Base-by-base conservation (phyloP, 225 moss, liverwort and hornwort genomes). In the Antitrichia curtipendula region DNA sequence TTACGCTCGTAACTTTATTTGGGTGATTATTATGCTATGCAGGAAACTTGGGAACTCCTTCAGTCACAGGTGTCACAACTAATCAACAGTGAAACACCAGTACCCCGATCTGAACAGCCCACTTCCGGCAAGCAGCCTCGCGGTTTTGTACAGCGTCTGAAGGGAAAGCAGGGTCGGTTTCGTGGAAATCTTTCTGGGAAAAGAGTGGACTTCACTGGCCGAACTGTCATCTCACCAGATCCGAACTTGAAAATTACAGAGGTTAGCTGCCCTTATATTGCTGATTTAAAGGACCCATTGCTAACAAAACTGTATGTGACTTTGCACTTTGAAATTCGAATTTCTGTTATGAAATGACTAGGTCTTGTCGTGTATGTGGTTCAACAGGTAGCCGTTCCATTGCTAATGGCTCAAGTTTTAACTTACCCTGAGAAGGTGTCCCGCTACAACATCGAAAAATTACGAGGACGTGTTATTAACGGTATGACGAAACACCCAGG, bases 211-310 rank as follows among this genome's bases (percentile, higher is more conserved):
- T 99, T 97, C 84, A 99, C 97, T 88, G 98, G 98, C 61, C 93
- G 98, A 88, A 99, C 98, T 87, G 97, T 99, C 69, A 99, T 99
- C 88, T 99, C 98, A 63, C 98, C 98, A 89, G 98, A 99, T 90
- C 98, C 98, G 29, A 99, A 99, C 85, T 88, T 99, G 78, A 99
- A 99, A 92, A 95, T 97, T 34, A 99, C 97, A 21, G 98, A 99
- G 98, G 98, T 98, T 79, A 83, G 88, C 82, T 84, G 72, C 86
- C 40, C 47, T 82, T 56, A 29, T 47, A 78, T 40, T 74, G 53
- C 41, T 82, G 38, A 25, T 72, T 75, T 32, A 16, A 83, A 73
- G 17, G 86, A 61, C 6, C 82, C 40, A 54, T 65, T 69, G 56
- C 59, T 58, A 56, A 78, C 74, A 19, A 23, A 36, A 8, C 59